A percentile compares a stretch with the other conserved stretches of the same genome.
Conservation (phyloP, 1,284 basidiomycete genomes). For the Pterulicium gracile region DNA sequence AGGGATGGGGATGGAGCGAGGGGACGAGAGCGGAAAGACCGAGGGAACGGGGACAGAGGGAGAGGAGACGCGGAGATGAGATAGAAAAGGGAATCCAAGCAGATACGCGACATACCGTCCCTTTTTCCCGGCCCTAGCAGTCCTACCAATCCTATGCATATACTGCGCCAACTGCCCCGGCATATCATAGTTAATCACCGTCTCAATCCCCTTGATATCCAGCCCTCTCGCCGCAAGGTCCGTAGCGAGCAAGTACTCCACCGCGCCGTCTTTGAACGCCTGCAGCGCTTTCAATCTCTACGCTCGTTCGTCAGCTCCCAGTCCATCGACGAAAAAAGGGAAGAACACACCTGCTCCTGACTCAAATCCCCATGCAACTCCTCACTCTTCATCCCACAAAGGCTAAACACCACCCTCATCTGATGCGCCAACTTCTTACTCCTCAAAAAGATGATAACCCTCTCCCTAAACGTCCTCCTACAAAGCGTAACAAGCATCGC, state of each 20-base stretch:
- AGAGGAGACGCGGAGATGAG: not conserved
- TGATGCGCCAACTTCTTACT: slow-evolving; percentile 97
- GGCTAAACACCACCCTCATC: slow-evolving; percentile 85
- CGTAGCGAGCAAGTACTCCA: slow-evolving; percentile 90
- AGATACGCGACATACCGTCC: slow-evolving; percentile 57
- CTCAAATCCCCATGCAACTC: slow-evolving; percentile 93
- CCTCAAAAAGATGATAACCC: slow-evolving; percentile 88
- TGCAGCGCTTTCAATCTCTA: slow-evolving; percentile 82
- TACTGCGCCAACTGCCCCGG: slow-evolving; percentile 90
- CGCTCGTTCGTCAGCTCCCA: slow-evolving; percentile 8
- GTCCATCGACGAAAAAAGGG: slow-evolving; percentile 7
- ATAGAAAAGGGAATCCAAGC: slow-evolving; percentile 1
- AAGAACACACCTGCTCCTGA: slow-evolving; percentile 74
- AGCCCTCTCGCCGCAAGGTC: slow-evolving; percentile 93
- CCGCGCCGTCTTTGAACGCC: slow-evolving; percentile 76
- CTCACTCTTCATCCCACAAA: slow-evolving; percentile 80
- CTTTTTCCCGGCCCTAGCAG: slow-evolving; percentile 87
- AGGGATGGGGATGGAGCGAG: too few relatives aligned
- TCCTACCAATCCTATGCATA: slow-evolving; percentile 93
- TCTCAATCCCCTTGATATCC: slow-evolving; percentile 97
- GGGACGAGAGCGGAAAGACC: too few relatives aligned
- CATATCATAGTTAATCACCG: slow-evolving; percentile 98
- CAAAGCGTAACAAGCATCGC: slow-evolving; percentile 80
- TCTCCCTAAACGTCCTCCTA: slow-evolving; percentile 75
- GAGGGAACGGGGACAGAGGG: too few relatives aligned